These are phyloP conservation scores for Ceratocystis alfenasii DNA, from an alignment of 2,329 filamentous ascomycete genomes.

Conservation along the genomic window DNA sequence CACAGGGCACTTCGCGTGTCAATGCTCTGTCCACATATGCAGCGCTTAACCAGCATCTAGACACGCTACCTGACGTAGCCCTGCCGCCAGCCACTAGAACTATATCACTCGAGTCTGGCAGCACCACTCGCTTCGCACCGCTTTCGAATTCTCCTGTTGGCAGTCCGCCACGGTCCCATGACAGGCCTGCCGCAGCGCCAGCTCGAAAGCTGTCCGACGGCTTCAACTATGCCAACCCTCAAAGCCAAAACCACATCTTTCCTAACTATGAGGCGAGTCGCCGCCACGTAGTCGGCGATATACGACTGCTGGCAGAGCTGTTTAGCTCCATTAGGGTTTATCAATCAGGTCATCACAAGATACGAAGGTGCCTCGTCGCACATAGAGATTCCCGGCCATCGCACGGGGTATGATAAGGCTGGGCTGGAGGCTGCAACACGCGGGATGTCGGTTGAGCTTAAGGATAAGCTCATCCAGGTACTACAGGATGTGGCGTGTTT, in stretches of 20 bases:
- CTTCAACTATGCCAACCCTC: background rate
- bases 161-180: background rate
- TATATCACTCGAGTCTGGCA: background rate
- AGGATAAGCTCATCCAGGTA: conserved; percentile 13
- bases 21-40: background rate
- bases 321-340: background rate
- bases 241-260: background rate
- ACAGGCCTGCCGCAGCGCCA: background rate
- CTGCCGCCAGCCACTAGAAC: background rate
- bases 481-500: conserved; percentile 9
- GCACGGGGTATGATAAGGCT: conserved; percentile 11
- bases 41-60: background rate
- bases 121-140: background rate
- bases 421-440: conserved; percentile 3
- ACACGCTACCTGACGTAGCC: background rate
- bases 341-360: conserved; percentile 8
- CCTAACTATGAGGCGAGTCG: background rate
- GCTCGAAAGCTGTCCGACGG: background rate
- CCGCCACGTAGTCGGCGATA: conserved; percentile 5
- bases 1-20: background rate
- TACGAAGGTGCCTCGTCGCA: background rate
- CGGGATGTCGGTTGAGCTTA: conserved; percentile 6
- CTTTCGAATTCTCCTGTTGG: background rate
- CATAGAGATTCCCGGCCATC: background rate
- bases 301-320: conserved; percentile 5